Percentiles rank a stretch among this genome's conserved stretches.
phyloP scores from a whole-genome alignment of 2,329 filamentous ascomycete species.

The Neofusicoccum umdonicola region DNA sequence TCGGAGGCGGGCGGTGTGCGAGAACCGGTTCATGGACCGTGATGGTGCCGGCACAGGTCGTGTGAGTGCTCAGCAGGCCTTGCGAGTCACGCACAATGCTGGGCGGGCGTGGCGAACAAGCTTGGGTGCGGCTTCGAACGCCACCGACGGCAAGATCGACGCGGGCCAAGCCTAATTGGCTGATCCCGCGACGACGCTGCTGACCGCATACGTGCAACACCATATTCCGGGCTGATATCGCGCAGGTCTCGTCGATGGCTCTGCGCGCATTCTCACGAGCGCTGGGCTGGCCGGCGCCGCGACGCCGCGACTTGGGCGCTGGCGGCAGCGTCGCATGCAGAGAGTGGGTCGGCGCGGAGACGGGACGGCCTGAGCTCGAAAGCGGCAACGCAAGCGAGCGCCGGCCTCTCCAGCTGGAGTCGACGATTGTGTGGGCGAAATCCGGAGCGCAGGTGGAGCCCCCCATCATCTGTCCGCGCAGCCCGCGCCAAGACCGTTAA shows the following conservation, averaged over 20 bases:
- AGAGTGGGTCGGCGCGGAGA: conserved; percentile 4
- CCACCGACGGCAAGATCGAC: conserved; percentile 9
- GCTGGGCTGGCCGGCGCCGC: neutral
- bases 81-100: neutral
- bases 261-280: neutral
- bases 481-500: neutral
- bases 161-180: neutral
- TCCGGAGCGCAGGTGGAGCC: conserved; percentile 5
- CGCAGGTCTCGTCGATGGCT: neutral
- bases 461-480: neutral
- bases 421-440: neutral
- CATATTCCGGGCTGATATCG: neutral
- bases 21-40: neutral
- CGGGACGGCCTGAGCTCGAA: conserved; percentile 2
- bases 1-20: conserved; percentile 1
- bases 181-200: neutral
- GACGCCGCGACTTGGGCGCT: neutral
- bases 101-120: neutral
- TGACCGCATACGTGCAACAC: neutral
- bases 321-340: neutral
- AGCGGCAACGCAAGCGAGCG: conserved; percentile 8
- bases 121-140: neutral
- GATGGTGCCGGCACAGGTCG: neutral
- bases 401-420: conserved; percentile 1
- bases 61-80: neutral